Evolutionary conservation across 148 eudicot species (phyloP).

Genomic region (Vaccinium vitisidaea): DNA sequence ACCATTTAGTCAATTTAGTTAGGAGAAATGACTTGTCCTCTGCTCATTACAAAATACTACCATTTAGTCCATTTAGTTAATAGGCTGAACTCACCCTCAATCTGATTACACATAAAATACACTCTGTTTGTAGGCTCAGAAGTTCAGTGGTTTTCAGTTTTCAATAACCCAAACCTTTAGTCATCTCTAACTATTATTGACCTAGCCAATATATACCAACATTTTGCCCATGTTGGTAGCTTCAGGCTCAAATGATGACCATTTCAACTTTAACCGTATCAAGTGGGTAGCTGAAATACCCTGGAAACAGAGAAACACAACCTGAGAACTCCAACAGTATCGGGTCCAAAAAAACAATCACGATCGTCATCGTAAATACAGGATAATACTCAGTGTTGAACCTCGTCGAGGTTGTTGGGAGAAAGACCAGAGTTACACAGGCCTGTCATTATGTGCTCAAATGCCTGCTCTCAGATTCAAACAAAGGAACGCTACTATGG

Average conservation of each 20-base stretch:
- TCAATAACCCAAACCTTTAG: background rate
- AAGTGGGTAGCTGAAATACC: background rate
- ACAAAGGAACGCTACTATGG: background rate
- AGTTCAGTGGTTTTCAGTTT: background rate
- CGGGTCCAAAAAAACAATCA: background rate
- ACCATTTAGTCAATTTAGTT: too few relatives aligned
- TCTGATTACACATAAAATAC: background rate
- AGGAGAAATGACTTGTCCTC: too few relatives aligned
- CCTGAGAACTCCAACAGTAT: background rate
- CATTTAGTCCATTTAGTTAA: too few relatives aligned
- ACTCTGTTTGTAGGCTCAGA: background rate
- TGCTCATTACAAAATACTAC: too few relatives aligned
- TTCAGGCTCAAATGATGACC: background rate
- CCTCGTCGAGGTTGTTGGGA: background rate
- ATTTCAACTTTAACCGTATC: background rate
- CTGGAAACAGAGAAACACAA: background rate
- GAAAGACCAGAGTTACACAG: background rate
- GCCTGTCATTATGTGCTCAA: background rate
- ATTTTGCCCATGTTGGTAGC: background rate
- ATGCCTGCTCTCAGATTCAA: background rate
- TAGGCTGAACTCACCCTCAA: too few relatives aligned
- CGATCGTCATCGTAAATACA: background rate
- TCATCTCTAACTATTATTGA: background rate
- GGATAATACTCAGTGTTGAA: background rate
- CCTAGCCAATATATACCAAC: background rate